Conservation (phyloP, 306 rosid genomes). For the Crataegus laevigata region DNA sequence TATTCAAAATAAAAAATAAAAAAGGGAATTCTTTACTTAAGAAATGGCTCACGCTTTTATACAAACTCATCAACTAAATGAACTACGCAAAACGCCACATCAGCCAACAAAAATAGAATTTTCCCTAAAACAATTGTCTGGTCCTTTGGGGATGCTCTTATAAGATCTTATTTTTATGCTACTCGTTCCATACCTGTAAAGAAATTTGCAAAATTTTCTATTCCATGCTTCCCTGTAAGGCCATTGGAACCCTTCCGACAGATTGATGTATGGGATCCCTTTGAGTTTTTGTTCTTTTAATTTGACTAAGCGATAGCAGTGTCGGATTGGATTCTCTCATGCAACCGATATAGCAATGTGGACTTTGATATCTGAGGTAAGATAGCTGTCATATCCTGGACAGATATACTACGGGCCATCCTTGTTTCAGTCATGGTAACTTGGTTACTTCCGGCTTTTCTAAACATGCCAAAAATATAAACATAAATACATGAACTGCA, state of each 20-base stretch:
- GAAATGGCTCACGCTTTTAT: no score
- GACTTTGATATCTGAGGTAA: constrained; percentile 78
- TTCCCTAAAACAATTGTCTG: no score
- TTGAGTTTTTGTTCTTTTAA: background rate
- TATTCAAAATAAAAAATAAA: no score
- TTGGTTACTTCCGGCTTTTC: constrained; percentile 55
- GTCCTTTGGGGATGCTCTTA: no score
- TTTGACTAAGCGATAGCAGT: constrained; percentile 26
- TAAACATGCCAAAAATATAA: constrained; percentile 28
- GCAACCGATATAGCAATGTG: constrained; percentile 46
- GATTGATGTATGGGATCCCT: background rate
- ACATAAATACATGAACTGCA: background rate
- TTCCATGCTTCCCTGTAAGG: background rate
- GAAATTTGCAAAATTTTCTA: background rate
- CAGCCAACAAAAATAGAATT: no score
- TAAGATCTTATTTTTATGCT: background rate
- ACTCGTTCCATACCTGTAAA: background rate
- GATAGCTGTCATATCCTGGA: constrained; percentile 69
- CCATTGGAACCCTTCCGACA: background rate
- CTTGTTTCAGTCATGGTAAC: constrained; percentile 25
- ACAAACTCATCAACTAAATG: no score
- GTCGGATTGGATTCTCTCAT: constrained; percentile 46
- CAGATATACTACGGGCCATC: constrained; percentile 50
- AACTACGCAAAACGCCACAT: no score
- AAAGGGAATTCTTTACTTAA: no score